Evolutionary conservation across 768 basidiomycete species (phyloP), one percentile per base, ranked within the genome.

Genomic region (Mycena haematopus): DNA sequence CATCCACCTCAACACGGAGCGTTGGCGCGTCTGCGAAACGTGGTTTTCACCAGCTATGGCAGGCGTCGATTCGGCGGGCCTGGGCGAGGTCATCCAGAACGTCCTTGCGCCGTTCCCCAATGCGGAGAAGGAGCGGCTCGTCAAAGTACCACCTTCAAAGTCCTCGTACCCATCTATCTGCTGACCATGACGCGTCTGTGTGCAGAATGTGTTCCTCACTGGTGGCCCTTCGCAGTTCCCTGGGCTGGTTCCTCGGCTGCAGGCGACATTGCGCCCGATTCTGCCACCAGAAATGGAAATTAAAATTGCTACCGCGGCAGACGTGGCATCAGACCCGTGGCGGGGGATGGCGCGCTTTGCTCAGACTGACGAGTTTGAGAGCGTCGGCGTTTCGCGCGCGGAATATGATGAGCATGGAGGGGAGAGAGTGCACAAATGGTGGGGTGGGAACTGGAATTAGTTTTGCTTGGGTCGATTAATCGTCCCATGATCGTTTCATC

Each of bases 41-140:
- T 95, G 90, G 81, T 97, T 96, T 77, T 89, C 92, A 27, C 96
- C 96, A 0, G 80, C 79, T n/a, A 95, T 97, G 86, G 96, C 93
- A 2, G 96, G 97, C 2, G 82, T 96, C 19, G 97, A 99, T 74
- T 93, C 90, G 14, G 96, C 97, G 0, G 97, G 97, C 0, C 76
- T 99, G 10, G 91, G 90, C n/a, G 97, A 99, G 75, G 87, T 98
- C 3, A 77, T 95, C 19, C 94, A 93, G 69, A 91, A 86, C 71
- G 84, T 98, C 49, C 81, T 99, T 54, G 81, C 84, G 46, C 78
- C 89, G 54, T 94, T 95, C 76, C 75, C 82, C 4, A 82, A 86
- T 24, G 76, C 76, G 3, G 91, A 95, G 54, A 88, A 92, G 71
- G 80, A 77, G 24, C 79, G 86, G 51, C 80, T 99, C 44, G 92